A percentile compares a stretch with the other conserved stretches of the same genome.
Evolutionary conservation across 2,329 filamentous ascomycete genomes (phyloP).

Genomic region (Beauveria caledonica): DNA sequence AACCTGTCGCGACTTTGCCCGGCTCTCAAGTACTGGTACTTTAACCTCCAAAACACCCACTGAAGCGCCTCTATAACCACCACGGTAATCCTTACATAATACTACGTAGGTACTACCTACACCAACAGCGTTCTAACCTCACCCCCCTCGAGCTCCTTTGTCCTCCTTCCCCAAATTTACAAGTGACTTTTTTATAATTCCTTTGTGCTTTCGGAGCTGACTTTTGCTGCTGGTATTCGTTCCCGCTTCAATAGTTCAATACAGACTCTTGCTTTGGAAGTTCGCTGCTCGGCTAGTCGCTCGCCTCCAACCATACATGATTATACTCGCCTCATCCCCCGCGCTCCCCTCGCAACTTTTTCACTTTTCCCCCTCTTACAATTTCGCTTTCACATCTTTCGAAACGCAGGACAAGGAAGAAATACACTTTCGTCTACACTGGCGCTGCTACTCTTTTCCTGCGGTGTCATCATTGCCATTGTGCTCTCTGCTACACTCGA

Average conservation of each 20-base stretch:
- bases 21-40: neutral
- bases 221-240: neutral
- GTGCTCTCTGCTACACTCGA: conserved; percentile 5
- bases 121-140: neutral
- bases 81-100: too few species aligned
- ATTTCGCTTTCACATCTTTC: neutral
- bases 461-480: neutral
- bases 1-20: conserved; percentile 7
- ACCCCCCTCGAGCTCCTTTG: neutral
- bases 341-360: neutral
- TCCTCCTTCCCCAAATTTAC: too few species aligned
- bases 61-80: neutral
- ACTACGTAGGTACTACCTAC: too few species aligned
- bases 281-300: conserved; percentile 1
- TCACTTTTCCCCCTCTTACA: neutral
- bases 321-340: neutral
- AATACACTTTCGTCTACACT: neutral
- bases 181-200: neutral
- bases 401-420: neutral
- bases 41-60: too few species aligned
- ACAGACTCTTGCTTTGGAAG: neutral
- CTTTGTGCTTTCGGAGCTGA: neutral
- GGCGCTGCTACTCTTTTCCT: conserved; percentile 1
- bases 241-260: neutral
- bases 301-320: neutral